Percentiles rank a stretch among this genome's conserved stretches.
Evolutionary conservation across 495 filamentous ascomycete genomes (phyloP).

Genomic region (Penicillium antarcticum): DNA sequence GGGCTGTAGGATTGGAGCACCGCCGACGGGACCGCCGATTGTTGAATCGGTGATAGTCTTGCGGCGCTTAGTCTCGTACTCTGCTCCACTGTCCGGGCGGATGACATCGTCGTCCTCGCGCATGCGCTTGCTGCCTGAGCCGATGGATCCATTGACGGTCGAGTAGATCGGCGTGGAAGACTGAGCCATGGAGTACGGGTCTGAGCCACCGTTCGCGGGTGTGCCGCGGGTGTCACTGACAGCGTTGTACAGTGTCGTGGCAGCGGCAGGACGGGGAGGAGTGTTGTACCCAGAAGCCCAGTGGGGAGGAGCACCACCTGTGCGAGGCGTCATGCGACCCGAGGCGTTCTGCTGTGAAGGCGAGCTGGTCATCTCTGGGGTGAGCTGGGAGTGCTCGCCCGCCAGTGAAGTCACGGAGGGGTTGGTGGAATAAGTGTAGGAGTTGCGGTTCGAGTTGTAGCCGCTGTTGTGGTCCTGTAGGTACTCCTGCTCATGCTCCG

Average conservation of each 20-base stretch:
- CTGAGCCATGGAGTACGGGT: conserved; percentile 63
- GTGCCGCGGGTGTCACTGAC: conserved; percentile 79
- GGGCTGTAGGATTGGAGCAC: conserved; percentile 38
- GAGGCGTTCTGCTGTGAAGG: conserved; percentile 79
- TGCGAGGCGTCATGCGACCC: conserved; percentile 84
- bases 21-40: conserved; percentile 44
- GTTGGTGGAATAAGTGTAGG: conserved; percentile 72
- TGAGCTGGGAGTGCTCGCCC: conserved; percentile 76
- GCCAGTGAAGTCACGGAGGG: conserved; percentile 60
- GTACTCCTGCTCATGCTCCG: conserved; percentile 79
- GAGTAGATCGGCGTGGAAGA: conserved; percentile 55
- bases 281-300: conserved; percentile 79
- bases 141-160: conserved; percentile 61
- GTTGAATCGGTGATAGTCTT: conserved; percentile 70
- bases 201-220: conserved; percentile 62
- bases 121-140: conserved; percentile 69
- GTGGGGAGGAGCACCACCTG: conserved; percentile 62
- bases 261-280: conserved; percentile 67
- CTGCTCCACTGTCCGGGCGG: conserved; percentile 64
- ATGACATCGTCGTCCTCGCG: conserved; percentile 73
- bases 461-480: conserved; percentile 62
- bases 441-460: conserved; percentile 65
- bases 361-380: conserved; percentile 82
- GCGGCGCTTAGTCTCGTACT: conserved; percentile 75
- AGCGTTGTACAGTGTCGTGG: conserved; percentile 84